Conservation (phyloP, 495 filamentous ascomycete genomes). For the Thermochaetoides thermophila region DNA sequence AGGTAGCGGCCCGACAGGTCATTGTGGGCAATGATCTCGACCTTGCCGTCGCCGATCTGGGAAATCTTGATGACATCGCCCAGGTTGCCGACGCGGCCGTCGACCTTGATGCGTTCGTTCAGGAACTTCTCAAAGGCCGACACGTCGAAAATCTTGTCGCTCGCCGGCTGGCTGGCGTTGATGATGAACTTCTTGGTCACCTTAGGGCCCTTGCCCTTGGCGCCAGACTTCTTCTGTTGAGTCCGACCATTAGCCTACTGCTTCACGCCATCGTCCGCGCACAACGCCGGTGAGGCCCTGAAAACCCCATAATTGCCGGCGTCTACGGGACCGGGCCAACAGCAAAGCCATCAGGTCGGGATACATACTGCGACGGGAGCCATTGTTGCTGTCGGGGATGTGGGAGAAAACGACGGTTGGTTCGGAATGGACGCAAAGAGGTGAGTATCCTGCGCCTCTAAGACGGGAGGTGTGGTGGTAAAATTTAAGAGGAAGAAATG, state of each 20-base stretch:
- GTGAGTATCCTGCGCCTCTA: slow-evolving; percentile 40
- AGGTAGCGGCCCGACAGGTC: slow-evolving; percentile 97
- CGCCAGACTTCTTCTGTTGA: slow-evolving; percentile 44
- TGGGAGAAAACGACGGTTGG: slow-evolving; percentile 3
- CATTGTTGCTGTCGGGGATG: slow-evolving; percentile 32
- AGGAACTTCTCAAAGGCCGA: slow-evolving; percentile 99
- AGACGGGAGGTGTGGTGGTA: slow-evolving; percentile 9
- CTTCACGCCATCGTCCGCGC: slow-evolving; percentile 47
- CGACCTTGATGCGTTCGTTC: slow-evolving; percentile 99
- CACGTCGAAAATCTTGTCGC: slow-evolving; percentile 99
- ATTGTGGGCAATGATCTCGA: slow-evolving; percentile 94
- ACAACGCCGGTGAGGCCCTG: no score
- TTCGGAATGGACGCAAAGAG: slow-evolving; percentile 49
- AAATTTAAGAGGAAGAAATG: no score
- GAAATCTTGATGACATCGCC: slow-evolving; percentile 85
- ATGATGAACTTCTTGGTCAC: slow-evolving; percentile 79
- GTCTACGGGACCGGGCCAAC: slow-evolving; percentile 40
- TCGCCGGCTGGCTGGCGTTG: slow-evolving; percentile 92
- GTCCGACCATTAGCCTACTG: slow-evolving; percentile 77
- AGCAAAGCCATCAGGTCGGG: slow-evolving; percentile 67
- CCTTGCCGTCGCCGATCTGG: slow-evolving; percentile 83
- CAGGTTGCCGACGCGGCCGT: slow-evolving; percentile 93
- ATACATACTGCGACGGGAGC: slow-evolving; percentile 59
- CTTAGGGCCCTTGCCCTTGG: slow-evolving; percentile 49
- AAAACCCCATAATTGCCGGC: slow-evolving; percentile 2